Evolutionary conservation across 495 filamentous ascomycete genomes (phyloP), one percentile per base, ranked within the genome.

Genomic region (Alectoria sarmentosa): DNA sequence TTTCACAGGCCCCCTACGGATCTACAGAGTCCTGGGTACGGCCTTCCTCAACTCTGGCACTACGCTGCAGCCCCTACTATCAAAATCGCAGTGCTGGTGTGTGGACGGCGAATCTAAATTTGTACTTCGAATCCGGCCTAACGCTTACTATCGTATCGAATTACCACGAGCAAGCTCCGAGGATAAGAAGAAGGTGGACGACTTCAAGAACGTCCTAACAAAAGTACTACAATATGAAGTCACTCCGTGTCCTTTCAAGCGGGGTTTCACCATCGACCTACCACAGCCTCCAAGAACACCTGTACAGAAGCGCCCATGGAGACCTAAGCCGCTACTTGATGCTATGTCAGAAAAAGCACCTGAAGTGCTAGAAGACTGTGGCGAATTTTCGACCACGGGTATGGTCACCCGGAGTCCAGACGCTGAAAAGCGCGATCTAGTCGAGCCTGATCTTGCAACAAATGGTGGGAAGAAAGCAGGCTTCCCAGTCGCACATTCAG

Each of bases 11-110:
- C 84, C 86, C 9, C 80, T 96, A 55, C 81, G 86, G 58, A 85
- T 96, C 61, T 92, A 96, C 73, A 84, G 85, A 63, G 87, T 92
- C 34, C 86, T 89, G 10, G 88, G 89, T 14, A 85, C 90, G 0
- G 88, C 88, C 23, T 96, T 96, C 72, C 82, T 96, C 14, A 90
- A 87, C 75, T 95, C 90, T 68, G 89, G 90, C 62, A 79, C 81
- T 67, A 84, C 90, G 36, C 82, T 96, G 14, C 89, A 90, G 67
- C 86, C 92, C 55, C 93, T 96, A 54, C 72, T 96, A 44, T 88
- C 90, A 14, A 94, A 89, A 73, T 93, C 89, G 26, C 90, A 94
- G 72, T 94, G 86, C 66, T 96, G 92, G 92, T 94, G 89, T 75
- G 90, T 96, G 28, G 90, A 96, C 72, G 88, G 88, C 54, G 84